Conservation (phyloP, 2,329 filamentous ascomycete species). For the Pseudogymnoascus sp. region DNA sequence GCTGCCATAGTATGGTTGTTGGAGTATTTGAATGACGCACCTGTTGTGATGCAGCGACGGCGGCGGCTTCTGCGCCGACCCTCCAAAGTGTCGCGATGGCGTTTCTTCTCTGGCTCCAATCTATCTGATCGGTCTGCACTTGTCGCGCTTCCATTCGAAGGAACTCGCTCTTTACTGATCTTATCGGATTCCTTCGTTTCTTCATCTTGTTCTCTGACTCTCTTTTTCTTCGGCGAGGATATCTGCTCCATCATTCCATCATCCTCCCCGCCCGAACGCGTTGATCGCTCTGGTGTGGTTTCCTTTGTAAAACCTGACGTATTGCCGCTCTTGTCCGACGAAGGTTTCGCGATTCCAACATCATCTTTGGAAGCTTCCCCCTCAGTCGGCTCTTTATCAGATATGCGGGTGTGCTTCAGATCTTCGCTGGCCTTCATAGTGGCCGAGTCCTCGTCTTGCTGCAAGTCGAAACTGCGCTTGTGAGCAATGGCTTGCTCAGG, state of each 20-base stretch:
- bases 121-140: slow-evolving; percentile 32
- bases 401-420: slow-evolving; percentile 58
- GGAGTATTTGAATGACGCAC: neutral
- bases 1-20: neutral
- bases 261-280: slow-evolving; percentile 33
- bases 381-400: slow-evolving; percentile 36
- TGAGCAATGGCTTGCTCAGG: slow-evolving; percentile 6
- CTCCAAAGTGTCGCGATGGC: slow-evolving; percentile 45
- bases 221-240: slow-evolving; percentile 61
- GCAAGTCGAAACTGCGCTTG: slow-evolving; percentile 14
- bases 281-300: slow-evolving; percentile 26
- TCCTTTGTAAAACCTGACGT: slow-evolving; percentile 21
- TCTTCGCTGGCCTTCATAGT: slow-evolving; percentile 59
- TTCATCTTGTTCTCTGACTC: slow-evolving; percentile 38
- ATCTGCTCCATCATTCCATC: slow-evolving; percentile 44
- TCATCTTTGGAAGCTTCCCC: slow-evolving; percentile 25
- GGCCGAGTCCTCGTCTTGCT: slow-evolving; percentile 49
- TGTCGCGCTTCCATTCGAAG: slow-evolving; percentile 37
- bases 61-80: slow-evolving; percentile 30
- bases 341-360: slow-evolving; percentile 22
- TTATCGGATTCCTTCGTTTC: slow-evolving; percentile 35
- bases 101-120: slow-evolving; percentile 60
- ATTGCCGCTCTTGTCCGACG: slow-evolving; percentile 26
- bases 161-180: slow-evolving; percentile 32
- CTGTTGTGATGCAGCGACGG: neutral